phyloP scores from a whole-genome alignment of 768 basidiomycete species.

The Fibroporia radiculosa region DNA sequence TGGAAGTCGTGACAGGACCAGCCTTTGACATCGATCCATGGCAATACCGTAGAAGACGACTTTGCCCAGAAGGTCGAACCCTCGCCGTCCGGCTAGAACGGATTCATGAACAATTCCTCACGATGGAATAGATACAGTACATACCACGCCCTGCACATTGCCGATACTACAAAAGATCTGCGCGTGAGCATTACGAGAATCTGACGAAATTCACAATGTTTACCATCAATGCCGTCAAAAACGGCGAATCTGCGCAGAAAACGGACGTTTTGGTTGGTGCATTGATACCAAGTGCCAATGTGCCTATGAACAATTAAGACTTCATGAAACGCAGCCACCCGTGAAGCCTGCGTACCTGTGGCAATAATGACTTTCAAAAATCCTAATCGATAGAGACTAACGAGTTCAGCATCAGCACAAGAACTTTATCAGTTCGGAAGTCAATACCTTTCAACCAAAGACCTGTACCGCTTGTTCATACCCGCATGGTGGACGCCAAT shows the following conservation, averaged over 20 bases:
- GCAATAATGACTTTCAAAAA: conserved; percentile 61
- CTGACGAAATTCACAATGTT: conserved; percentile 8
- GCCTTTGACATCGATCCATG: conserved; percentile 53
- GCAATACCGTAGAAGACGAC: conserved; percentile 68
- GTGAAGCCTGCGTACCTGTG: conserved; percentile 34
- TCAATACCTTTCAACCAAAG: conserved; percentile 51
- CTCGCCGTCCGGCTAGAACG: conserved; percentile 53
- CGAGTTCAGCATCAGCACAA: not conserved
- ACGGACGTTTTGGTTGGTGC: conserved; percentile 61
- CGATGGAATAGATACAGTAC: not conserved
- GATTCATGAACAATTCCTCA: not conserved
- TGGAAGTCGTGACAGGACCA: conserved; percentile 57
- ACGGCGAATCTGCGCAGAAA: conserved; percentile 58
- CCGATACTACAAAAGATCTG: conserved; percentile 50
- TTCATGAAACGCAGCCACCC: not conserved
- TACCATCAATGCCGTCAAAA: conserved; percentile 52
- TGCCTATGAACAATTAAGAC: conserved; percentile 30
- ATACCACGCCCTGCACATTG: conserved; percentile 57
- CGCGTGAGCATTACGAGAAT: too few relatives aligned
- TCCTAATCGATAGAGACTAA: conserved; percentile 53
- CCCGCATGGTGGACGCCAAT: conserved; percentile 66
- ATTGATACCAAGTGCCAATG: conserved; percentile 69
- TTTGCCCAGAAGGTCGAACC: conserved; percentile 61
- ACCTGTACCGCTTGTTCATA: conserved; percentile 56
- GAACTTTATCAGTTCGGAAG: not conserved